These are phyloP conservation scores for Boletus rubescentipes DNA, from an alignment of 768 basidiomycete genomes.

Conservation along the genomic window DNA sequence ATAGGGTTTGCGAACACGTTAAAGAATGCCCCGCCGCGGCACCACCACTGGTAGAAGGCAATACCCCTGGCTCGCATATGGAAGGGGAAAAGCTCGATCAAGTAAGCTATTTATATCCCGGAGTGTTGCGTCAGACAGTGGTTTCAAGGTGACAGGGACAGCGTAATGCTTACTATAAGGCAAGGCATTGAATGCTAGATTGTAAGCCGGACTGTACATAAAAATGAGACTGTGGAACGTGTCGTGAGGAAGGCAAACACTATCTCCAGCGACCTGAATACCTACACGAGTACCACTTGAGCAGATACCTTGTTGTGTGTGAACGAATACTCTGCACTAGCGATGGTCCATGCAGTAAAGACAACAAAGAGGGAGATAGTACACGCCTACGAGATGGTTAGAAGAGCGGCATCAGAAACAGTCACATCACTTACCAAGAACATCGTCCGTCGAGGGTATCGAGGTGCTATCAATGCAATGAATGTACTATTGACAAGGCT, in stretches of 20 bases:
- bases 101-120: conserved; percentile 41
- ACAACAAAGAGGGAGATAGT: conserved; percentile 14
- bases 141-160: no score
- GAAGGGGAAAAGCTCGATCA: conserved; percentile 65
- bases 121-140: no score
- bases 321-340: conserved; percentile 19
- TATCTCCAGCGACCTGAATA: background rate
- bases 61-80: conserved; percentile 60
- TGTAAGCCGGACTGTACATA: conserved; percentile 5
- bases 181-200: background rate
- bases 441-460: conserved; percentile 1
- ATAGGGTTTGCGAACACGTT: conserved; percentile 10
- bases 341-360: conserved; percentile 19
- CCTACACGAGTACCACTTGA: conserved; percentile 15
- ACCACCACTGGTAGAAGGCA: conserved; percentile 58
- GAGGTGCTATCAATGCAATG: background rate
- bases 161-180: conserved; percentile 3
- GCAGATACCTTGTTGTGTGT: conserved; percentile 7
- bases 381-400: conserved; percentile 1
- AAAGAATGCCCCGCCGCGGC: conserved; percentile 33
- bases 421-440: conserved; percentile 13
- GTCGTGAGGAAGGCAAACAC: background rate
- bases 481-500: background rate
- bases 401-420: background rate
- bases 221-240: conserved; percentile 11